A percentile compares a stretch with the other conserved stretches of the same genome.
phyloP scores from a whole-genome alignment of 192 early-diverging fungal genomes.

The Coemansia sp. region DNA sequence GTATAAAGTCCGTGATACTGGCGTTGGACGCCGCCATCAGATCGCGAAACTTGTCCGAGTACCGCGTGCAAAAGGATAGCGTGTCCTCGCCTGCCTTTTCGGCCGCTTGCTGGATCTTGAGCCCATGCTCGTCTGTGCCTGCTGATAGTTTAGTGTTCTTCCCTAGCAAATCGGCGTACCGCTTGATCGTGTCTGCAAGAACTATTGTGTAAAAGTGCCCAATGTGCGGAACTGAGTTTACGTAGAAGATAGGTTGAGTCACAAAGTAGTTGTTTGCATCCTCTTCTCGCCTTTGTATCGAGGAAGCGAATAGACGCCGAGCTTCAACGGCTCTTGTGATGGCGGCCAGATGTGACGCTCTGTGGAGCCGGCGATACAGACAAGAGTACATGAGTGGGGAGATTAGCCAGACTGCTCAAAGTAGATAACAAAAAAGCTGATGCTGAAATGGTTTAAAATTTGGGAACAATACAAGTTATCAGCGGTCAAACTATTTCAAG shows the following conservation, averaged over 20 bases:
- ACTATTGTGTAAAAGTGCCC: conserved; percentile 92
- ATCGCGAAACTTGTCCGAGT: conserved; percentile 55
- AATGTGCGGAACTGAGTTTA: conserved; percentile 79
- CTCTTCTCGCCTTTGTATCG: not conserved
- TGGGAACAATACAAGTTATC: no score
- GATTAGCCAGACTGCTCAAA: not conserved
- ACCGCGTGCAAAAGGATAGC: conserved; percentile 77
- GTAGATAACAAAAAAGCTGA: not conserved
- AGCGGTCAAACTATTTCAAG: no score
- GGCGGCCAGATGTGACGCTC: not conserved
- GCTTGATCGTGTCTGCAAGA: conserved; percentile 75
- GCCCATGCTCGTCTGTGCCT: conserved; percentile 97
- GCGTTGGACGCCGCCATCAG: conserved; percentile 75
- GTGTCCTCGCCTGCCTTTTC: conserved; percentile 58
- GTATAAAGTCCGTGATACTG: conserved; percentile 75
- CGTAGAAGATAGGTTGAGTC: conserved; percentile 85
- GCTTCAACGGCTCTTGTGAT: conserved; percentile 1
- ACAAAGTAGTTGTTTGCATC: conserved; percentile 58
- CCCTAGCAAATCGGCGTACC: conserved; percentile 74
- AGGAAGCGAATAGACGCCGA: conserved; percentile 10
- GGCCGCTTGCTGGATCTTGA: conserved; percentile 96
- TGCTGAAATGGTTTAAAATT: no score
- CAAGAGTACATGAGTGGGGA: not conserved
- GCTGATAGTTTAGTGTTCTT: conserved; percentile 44
- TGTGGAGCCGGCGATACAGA: not conserved